These are phyloP conservation scores for Cryptococcus amylolentus DNA, from an alignment of 1,284 basidiomycete genomes.

Conservation along the genomic window DNA sequence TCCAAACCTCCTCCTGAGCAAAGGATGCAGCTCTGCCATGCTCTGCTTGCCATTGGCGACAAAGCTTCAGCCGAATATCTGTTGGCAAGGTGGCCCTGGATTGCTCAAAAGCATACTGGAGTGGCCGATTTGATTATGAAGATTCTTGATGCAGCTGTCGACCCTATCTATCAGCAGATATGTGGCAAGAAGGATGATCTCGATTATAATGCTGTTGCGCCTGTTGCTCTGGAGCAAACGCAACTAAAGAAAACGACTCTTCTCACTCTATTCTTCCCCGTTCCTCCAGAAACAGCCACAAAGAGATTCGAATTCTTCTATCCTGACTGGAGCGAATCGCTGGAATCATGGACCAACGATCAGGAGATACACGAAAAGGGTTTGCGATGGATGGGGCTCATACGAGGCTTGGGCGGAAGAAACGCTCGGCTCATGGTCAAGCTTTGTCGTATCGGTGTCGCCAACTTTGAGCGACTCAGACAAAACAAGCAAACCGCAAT, in stretches of 20 bases:
- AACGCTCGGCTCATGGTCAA: conserved; percentile 64
- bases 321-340: conserved; percentile 68
- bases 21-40: conserved; percentile 71
- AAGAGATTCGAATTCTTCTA: conserved; percentile 85
- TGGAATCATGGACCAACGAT: conserved; percentile 63
- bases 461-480: conserved; percentile 45
- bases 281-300: conserved; percentile 66
- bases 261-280: conserved; percentile 64
- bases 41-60: conserved; percentile 82
- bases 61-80: conserved; percentile 72
- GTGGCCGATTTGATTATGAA: conserved; percentile 81
- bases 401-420: conserved; percentile 70
- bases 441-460: conserved; percentile 59
- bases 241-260: conserved; percentile 18
- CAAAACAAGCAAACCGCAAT: conserved; percentile 27
- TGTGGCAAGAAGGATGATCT: conserved; percentile 48
- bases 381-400: conserved; percentile 68
- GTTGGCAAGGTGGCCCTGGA: conserved; percentile 78
- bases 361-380: conserved; percentile 60
- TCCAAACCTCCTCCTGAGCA: conserved; percentile 61
- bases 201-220: conserved; percentile 17
- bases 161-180: conserved; percentile 62
- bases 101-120: conserved; percentile 74
- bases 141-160: conserved; percentile 64
- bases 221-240: conserved; percentile 3